Conservation (phyloP, 495 filamentous ascomycete species). For the Penicillium lagena region DNA sequence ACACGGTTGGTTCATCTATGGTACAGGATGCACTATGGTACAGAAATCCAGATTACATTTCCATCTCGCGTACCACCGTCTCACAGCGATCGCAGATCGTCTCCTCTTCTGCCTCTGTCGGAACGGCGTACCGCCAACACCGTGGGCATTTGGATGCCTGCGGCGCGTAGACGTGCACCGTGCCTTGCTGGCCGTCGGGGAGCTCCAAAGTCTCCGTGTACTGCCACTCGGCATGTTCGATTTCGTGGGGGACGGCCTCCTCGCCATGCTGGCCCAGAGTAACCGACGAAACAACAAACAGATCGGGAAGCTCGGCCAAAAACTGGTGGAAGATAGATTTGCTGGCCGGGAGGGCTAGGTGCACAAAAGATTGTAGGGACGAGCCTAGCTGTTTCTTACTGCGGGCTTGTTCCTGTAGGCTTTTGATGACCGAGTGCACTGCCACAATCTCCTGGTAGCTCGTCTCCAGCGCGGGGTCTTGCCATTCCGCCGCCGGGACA, state of each 20-base stretch:
- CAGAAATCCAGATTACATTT: constrained; percentile 4
- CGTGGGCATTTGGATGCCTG: constrained; percentile 67
- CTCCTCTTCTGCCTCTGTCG: constrained; percentile 41
- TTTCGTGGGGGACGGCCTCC: constrained; percentile 11
- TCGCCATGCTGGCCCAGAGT: constrained; percentile 34
- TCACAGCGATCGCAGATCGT: constrained; percentile 69
- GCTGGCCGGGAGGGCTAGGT: constrained; percentile 30
- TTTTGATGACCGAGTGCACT: constrained; percentile 58
- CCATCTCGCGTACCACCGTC: constrained; percentile 48
- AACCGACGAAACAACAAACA: constrained; percentile 75
- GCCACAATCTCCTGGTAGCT: constrained; percentile 54
- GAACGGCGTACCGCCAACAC: constrained; percentile 76
- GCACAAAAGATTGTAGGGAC: constrained; percentile 64
- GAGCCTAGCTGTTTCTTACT: constrained; percentile 61
- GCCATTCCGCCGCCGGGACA: constrained; percentile 26
- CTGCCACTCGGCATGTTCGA: constrained; percentile 43
- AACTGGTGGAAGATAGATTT: constrained; percentile 44
- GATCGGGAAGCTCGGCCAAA: constrained; percentile 55
- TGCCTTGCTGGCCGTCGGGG: constrained; percentile 31
- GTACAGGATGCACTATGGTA: background rate
- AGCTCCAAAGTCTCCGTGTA: constrained; percentile 50
- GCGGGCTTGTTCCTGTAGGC: constrained; percentile 61
- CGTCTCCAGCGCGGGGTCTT: constrained; percentile 27
- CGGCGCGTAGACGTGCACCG: constrained; percentile 61
- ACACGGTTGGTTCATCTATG: too few species aligned